These are phyloP conservation scores for Eucalyptus lansdowneana DNA, from an alignment of 345 rosid species.

Conservation along the genomic window DNA sequence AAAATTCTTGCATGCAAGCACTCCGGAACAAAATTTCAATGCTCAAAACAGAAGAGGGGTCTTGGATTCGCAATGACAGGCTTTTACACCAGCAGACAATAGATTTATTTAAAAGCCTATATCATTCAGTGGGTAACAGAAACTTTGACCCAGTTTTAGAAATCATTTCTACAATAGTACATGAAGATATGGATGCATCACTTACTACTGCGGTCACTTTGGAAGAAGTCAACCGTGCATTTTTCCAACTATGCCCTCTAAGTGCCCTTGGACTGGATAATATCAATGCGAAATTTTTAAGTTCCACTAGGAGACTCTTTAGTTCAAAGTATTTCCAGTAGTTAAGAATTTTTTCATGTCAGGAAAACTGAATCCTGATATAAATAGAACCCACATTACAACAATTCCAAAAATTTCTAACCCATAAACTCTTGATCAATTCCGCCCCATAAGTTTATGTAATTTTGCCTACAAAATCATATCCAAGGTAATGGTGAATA, in stretches of 20 bases:
- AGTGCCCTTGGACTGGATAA: accelerated
- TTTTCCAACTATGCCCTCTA: background rate
- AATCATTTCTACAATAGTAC: background rate
- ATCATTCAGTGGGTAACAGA: accelerated
- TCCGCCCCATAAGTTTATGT: no score
- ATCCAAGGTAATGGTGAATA: no score
- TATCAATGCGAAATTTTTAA: accelerated
- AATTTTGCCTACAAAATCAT: no score
- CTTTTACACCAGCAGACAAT: accelerated
- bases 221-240: background rate
- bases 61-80: background rate
- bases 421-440: no score
- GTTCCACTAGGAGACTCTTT: background rate
- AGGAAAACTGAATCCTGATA: no score
- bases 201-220: accelerated
- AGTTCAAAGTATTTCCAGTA: accelerated
- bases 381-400: background rate
- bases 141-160: no score
- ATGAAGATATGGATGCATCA: background rate
- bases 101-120: no score
- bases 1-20: background rate
- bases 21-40: background rate
- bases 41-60: accelerated
- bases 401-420: no score
- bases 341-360: no score